Conservation (phyloP, 345 rosid genomes). For the Heritiera fomes region DNA sequence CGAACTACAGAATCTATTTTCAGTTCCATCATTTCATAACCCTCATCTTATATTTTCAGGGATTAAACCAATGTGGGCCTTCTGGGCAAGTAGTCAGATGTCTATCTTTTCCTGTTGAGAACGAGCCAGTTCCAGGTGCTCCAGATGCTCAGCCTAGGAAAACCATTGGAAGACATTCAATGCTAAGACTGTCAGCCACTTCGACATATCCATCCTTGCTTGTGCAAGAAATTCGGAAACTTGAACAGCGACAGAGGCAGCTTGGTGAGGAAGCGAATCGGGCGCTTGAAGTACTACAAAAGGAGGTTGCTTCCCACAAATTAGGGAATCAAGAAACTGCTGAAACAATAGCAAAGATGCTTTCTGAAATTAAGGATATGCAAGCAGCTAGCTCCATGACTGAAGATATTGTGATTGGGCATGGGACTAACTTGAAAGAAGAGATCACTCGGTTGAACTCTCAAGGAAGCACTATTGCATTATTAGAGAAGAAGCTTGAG, state of each 20-base stretch:
- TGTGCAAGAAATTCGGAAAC: constrained; percentile 78
- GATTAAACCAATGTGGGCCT: constrained; percentile 53
- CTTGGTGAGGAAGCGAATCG: constrained; percentile 89
- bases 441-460: constrained; percentile 72
- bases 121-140: constrained; percentile 37
- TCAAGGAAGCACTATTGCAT: constrained; percentile 59
- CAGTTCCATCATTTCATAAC: constrained; percentile 11
- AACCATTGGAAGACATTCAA: constrained; percentile 44
- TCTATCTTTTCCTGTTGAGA: constrained; percentile 59
- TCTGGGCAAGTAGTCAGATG: constrained; percentile 67
- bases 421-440: constrained; percentile 65
- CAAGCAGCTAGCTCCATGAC: constrained; percentile 53
- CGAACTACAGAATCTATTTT: constrained; percentile 1
- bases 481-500: constrained; percentile 82
- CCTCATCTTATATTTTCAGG: constrained; percentile 40
- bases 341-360: constrained; percentile 72
- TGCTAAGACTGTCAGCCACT: constrained; percentile 60
- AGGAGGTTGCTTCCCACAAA: constrained; percentile 79
- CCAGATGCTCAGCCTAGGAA: constrained; percentile 42
- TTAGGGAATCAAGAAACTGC: constrained; percentile 80
- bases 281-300: constrained; percentile 89
- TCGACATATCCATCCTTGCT: constrained; percentile 73
- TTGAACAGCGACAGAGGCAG: constrained; percentile 81
- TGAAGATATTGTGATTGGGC: constrained; percentile 56
- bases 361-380: constrained; percentile 79